Base-by-base conservation (phyloP, 2,329 filamentous ascomycete species). In the Trichoderma koningiopsis region DNA sequence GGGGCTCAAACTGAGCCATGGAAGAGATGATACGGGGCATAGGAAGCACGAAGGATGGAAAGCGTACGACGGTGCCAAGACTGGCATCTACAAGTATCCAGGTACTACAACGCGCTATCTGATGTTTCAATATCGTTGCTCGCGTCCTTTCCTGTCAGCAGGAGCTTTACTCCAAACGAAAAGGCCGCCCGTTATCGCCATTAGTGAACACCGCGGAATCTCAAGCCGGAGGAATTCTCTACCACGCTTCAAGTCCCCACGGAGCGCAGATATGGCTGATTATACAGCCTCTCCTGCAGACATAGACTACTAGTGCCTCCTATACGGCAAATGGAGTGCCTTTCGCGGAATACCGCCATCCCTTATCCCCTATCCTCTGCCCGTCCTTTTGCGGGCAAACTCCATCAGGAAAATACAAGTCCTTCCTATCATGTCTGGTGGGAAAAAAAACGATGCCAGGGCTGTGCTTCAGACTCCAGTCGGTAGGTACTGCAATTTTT, bases 331-430 rank as follows among this genome's bases (percentile, higher is more conserved):
- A 49, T 22, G 11, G 10, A 24, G 5, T 24, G 1, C 47, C 11
- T 22, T 13, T 49, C 47, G 19, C 47, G 22, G 40, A 43, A n/a
- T 43, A 3, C 4, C 47, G 47, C 47, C 22, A 22, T 49, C 47
- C n/a, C n/a, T 49, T 24, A 22, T 49, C 47, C 47, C 40, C 40
- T 43, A 43, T n/a, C 40, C 40, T 43, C 22, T 49, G 8, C 47
- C 47, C 47, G 47, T 24, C 47, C 47, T 33, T 47, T 58, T 58
- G 63, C 63, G 52, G 63, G 62, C 62, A 66, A 66, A 57, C 61
- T 64, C 61, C 61, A 33, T 43, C 33, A 66, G 63, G 63, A 66
- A 53, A 66, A 66, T 66, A 33, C 53, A 35, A 58, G 57, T 57
- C 63, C 63, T 57, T 66, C 63, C 63, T 58, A 66, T 66, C 63